phyloP scores from a whole-genome alignment of 2,329 filamentous ascomycete species.

The Lasiodiplodia hormozganensis region DNA sequence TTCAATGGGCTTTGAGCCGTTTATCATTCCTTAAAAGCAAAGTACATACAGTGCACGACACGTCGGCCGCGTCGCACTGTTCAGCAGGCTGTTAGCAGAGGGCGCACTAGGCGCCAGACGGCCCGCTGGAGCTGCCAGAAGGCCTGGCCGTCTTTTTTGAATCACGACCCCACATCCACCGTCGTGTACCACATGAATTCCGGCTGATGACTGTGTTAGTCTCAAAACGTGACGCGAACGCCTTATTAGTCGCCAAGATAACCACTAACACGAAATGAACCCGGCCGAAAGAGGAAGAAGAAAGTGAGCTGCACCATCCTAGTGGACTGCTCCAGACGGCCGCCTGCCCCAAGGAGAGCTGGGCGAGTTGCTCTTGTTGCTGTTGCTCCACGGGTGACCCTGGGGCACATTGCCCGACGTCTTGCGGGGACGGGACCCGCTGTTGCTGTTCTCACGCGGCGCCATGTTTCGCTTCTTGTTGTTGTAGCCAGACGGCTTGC shows the following conservation, averaged over 20 bases:
- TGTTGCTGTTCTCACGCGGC: slow-evolving; percentile 27
- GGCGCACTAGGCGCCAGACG: slow-evolving; percentile 4
- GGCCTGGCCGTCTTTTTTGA: not conserved
- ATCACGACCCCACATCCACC: not conserved
- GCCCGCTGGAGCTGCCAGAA: not conserved
- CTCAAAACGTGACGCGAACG: slow-evolving; percentile 29
- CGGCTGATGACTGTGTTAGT: slow-evolving; percentile 17
- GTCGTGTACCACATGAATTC: slow-evolving; percentile 21
- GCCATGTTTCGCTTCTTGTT: slow-evolving; percentile 23
- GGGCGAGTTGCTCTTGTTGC: slow-evolving; percentile 22
- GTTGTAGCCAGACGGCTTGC: slow-evolving; percentile 23
- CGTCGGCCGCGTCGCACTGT: slow-evolving; percentile 5
- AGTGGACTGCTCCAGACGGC: slow-evolving; percentile 22
- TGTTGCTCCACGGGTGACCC: slow-evolving; percentile 24
- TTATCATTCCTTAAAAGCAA: slow-evolving; percentile 27
- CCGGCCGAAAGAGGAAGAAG: slow-evolving; percentile 20
- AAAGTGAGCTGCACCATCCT: slow-evolving; percentile 1
- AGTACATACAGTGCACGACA: slow-evolving; percentile 18
- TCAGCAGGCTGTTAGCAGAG: not conserved
- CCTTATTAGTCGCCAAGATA: slow-evolving; percentile 25
- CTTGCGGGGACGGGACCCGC: slow-evolving; percentile 20
- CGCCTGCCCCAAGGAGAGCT: slow-evolving; percentile 23
- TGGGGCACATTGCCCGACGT: slow-evolving; percentile 16
- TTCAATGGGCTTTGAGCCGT: slow-evolving; percentile 18
- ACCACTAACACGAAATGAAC: slow-evolving; percentile 22